Percentiles rank a stretch among this genome's conserved stretches.
phyloP scores from a whole-genome alignment of 345 rosid genomes.

The Aquilaria yunnanensis region DNA sequence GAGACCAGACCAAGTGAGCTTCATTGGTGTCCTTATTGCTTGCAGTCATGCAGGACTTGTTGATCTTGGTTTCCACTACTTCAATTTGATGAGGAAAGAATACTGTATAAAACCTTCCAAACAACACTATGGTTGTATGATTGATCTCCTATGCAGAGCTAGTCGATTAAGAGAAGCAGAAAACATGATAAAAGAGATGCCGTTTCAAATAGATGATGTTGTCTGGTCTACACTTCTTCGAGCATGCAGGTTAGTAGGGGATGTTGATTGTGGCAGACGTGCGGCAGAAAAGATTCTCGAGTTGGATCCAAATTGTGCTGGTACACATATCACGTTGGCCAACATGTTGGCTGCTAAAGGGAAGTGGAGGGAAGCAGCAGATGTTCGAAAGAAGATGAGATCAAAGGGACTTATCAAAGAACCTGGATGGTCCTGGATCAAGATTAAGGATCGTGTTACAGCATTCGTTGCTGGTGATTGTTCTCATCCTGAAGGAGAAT shows the following conservation, averaged over 20 bases:
- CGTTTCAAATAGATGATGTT: conserved; percentile 60
- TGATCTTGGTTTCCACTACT: conserved; percentile 71
- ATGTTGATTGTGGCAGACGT: conserved; percentile 54
- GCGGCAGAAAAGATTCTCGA: conserved; percentile 64
- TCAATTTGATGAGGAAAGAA: conserved; percentile 45
- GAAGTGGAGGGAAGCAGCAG: conserved; percentile 78
- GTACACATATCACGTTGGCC: conserved; percentile 71
- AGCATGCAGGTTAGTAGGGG: conserved; percentile 58
- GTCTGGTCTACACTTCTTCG: conserved; percentile 83
- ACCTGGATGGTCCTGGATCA: conserved; percentile 84
- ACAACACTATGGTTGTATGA: conserved; percentile 91
- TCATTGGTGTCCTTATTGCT: conserved; percentile 78
- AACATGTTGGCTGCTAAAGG: conserved; percentile 67
- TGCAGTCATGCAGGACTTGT: conserved; percentile 80
- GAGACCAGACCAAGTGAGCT: conserved; percentile 71
- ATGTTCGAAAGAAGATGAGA: conserved; percentile 58
- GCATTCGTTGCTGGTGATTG: conserved; percentile 69
- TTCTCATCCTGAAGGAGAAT: conserved; percentile 45
- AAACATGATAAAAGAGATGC: conserved; percentile 62
- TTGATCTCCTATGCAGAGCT: conserved; percentile 81
- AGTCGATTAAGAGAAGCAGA: conserved; percentile 73
- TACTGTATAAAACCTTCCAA: conserved; percentile 50
- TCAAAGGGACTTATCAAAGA: conserved; percentile 75
- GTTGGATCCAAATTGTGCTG: conserved; percentile 65
- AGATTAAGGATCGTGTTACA: conserved; percentile 41